Evolutionary conservation across 805 yeast genomes (phyloP), one percentile per base, ranked within the genome.

Genomic region (Candida jianshihensis): DNA sequence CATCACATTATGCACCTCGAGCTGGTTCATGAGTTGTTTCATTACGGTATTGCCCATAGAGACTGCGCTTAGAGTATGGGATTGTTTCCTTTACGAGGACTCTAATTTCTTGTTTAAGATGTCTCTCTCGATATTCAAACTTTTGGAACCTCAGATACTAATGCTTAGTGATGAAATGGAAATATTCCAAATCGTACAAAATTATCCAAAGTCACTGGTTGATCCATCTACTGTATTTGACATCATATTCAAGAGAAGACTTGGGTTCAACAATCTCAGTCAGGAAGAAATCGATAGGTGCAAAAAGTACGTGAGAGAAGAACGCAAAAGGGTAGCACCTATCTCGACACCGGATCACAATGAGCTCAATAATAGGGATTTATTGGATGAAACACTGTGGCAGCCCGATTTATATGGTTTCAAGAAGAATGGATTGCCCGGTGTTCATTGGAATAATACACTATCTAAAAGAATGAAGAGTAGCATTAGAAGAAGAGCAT

Each of bases 11-110:
- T 92, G 95, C 47, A 92, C 97, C 1, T 90, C 96, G 0, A 79
- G 95, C 37, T 92, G 98, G 98, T 92, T 92, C 54, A 90, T 92
- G 97, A 84, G 96, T 49, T 74, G 86, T n/a, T 92, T 84, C 60
- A 87, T 92, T 25, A 96, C 95, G 0, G 77, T 81, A 1, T 60
- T 92, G 19, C 98, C 98, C 0, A 76, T 87, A 17, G 97, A 92
- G 53, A 75, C 94, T 0, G 81, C 87, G 8, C 63, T 92, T 30
- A 64, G 97, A 38, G 80, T 92, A 0, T 90, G 98, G 97, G 98
- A 92, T 59, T 85, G 94, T 43, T 61, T 90, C 34, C 89, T 94
- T 67, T 87, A 83, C 53, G 97, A 90, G 56, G 96, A 87, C 20
- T 81, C 95, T 2, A 85, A 85, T 51, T 75, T 92, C 10, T 65